A percentile compares a stretch with the other conserved stretches of the same genome.
phyloP scores from a whole-genome alignment of 805 yeast species.

The Yamadazyma ubonensis region DNA sequence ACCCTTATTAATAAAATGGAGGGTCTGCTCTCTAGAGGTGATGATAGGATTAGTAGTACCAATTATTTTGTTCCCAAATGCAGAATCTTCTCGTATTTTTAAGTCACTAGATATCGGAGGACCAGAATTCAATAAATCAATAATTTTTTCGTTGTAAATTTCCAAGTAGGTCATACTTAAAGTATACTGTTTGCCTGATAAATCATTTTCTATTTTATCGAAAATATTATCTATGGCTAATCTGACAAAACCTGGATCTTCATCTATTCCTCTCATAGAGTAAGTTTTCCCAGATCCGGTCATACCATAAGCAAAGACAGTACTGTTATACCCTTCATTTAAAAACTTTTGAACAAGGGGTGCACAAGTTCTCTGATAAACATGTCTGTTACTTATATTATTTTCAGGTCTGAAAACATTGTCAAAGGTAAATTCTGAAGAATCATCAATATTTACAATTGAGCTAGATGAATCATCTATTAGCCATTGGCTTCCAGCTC shows the following conservation, averaged over 20 bases:
- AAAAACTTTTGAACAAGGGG: constrained; percentile 52
- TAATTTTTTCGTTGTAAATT: constrained; percentile 84
- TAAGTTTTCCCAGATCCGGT: constrained; percentile 91
- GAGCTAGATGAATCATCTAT: constrained; percentile 38
- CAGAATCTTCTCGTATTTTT: constrained; percentile 73
- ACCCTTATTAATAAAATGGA: constrained; percentile 62
- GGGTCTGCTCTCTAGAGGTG: constrained; percentile 54
- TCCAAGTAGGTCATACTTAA: constrained; percentile 75
- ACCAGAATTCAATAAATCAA: constrained; percentile 57
- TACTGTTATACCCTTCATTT: constrained; percentile 76
- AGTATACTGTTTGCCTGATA: constrained; percentile 32
- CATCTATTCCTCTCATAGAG: constrained; percentile 72
- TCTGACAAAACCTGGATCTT: constrained; percentile 70
- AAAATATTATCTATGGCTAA: constrained; percentile 64
- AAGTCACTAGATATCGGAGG: constrained; percentile 48
- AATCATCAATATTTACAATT: constrained; percentile 53
- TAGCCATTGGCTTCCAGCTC: constrained; percentile 42
- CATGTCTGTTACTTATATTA: constrained; percentile 48
- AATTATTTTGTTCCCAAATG: constrained; percentile 67
- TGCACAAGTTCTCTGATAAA: constrained; percentile 58
- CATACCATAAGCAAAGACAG: constrained; percentile 93
- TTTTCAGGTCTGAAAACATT: constrained; percentile 64
- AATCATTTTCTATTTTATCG: constrained; percentile 35
- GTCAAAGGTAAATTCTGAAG: constrained; percentile 68
- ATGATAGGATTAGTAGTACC: constrained; percentile 71